A percentile compares a stretch with the other conserved stretches of the same genome.
Evolutionary conservation across 176 grass and related monocot species (phyloP).

Genomic region (Cymbopogon citratus): DNA sequence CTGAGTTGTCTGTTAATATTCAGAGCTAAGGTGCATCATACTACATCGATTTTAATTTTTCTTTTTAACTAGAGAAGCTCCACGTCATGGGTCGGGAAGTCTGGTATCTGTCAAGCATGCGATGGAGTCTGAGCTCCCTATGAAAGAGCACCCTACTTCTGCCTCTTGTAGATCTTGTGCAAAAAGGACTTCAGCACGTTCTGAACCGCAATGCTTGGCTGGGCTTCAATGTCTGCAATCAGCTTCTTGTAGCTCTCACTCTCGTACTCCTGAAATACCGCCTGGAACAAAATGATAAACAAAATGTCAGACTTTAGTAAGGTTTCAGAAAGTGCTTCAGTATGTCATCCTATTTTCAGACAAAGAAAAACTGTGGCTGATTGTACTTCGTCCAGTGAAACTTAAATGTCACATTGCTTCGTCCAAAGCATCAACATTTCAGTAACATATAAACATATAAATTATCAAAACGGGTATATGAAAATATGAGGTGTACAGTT

Average conservation of each 20-base stretch:
- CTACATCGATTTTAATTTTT: background rate
- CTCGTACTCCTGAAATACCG: constrained; percentile 63
- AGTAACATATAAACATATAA: background rate
- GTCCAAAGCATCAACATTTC: background rate
- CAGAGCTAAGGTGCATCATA: constrained; percentile 22
- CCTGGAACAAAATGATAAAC: constrained; percentile 29
- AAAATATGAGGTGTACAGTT: background rate
- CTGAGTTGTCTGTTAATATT: constrained; percentile 11
- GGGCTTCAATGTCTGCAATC: constrained; percentile 67
- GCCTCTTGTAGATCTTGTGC: constrained; percentile 91
- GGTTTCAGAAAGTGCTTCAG: background rate
- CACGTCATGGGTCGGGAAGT: background rate
- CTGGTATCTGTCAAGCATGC: background rate
- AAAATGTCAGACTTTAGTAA: background rate
- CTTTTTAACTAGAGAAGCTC: constrained; percentile 12
- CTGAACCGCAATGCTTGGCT: constrained; percentile 62
- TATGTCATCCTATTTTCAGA: background rate
- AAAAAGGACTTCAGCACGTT: constrained; percentile 86
- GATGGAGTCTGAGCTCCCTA: background rate
- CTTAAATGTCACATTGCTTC: background rate
- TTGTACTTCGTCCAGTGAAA: background rate
- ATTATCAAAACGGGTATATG: background rate
- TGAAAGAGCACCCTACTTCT: constrained; percentile 49
- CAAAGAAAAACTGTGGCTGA: background rate
- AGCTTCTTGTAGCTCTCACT: constrained; percentile 58